Evolutionary conservation across 148 eudicot genomes (phyloP), one percentile per base, ranked within the genome.

Genomic region (Gaultheria prostrata): DNA sequence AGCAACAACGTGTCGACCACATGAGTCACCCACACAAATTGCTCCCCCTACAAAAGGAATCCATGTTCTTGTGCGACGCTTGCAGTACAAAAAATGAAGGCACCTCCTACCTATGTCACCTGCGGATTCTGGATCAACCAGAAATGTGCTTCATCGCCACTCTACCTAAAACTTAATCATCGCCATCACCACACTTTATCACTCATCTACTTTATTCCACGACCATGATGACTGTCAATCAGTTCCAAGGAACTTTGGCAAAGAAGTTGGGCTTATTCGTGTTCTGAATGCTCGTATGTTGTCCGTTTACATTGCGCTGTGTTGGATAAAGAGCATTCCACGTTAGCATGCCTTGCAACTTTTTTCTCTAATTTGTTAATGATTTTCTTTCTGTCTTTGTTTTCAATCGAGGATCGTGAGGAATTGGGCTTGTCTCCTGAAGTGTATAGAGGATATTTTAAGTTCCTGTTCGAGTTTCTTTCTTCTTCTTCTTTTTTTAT

Each of bases 101-200:
- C 57, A 5, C 20, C 11, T 76, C 79, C 8, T 76, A 24, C 57
- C 57, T 76, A 0, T 76, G 79, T 13, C 33, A 76, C 79, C 33
- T 76, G 79, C 0, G 79, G 79, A 3, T 46, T 13, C 79, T 76
- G 79, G 57, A 53, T 76, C 35, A 76, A 49, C 79, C 59, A 76
- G n/a, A 14, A 24, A n/a, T 76, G 79, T 49, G 79, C 79, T 1
- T 26, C 57, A 10, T 3, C 28, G 0, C 79, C 57, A 0, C 6
- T 6, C 57, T 4, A 18, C 33, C 1, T 76, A 8, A 48, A 49
- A 0, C 35, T 24, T 4, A 48, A 53, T 4, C 3, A 24, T 49
- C 79, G 1, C 35, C 79, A 0, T 10, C 39, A 76, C 35, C n/a
- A n/a, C n/a, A 1, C 57, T 49, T 35, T 76, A 7, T 3, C 57